Conservation (phyloP, 202 grass and related monocot genomes). For the Carex arenaria region DNA sequence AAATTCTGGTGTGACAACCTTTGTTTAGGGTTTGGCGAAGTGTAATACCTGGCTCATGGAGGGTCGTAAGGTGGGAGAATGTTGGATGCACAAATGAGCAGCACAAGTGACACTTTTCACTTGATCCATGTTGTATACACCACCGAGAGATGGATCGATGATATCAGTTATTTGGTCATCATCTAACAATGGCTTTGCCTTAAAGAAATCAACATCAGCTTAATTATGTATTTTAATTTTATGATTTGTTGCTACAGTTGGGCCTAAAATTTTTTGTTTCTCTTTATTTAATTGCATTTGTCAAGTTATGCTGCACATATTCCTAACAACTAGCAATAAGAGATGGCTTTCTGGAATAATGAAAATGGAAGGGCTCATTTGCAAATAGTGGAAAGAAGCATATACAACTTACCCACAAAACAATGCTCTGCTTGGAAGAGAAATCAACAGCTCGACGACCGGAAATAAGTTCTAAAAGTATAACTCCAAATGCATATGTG, state of each 20-base stretch:
- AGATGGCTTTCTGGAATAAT: not conserved
- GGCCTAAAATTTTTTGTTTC: not conserved
- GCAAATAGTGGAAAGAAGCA: not conserved
- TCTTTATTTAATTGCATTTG: not conserved
- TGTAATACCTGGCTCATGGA: constrained; percentile 49
- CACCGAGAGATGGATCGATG: constrained; percentile 47
- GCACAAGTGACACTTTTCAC: constrained; percentile 26
- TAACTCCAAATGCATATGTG: constrained; percentile 64
- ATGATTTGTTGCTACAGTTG: not conserved
- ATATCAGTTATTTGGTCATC: constrained; percentile 35
- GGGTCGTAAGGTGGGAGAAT: constrained; percentile 37
- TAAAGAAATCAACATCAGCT: constrained; percentile 6
- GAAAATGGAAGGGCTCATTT: not conserved
- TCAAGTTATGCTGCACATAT: not conserved
- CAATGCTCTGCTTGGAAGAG: constrained; percentile 50
- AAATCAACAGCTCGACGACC: constrained; percentile 55
- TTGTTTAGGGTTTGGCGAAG: not conserved
- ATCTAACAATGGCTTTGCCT: constrained; percentile 47
- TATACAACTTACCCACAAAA: constrained; percentile 50
- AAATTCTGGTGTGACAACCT: not conserved
- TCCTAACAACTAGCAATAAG: not conserved
- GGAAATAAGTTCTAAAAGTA: constrained; percentile 65
- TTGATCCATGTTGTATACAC: constrained; percentile 43
- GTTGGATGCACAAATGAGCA: constrained; percentile 44
- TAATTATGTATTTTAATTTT: not conserved